Conservation (phyloP, 768 basidiomycete genomes). For the Mycena rebaudengoi region DNA sequence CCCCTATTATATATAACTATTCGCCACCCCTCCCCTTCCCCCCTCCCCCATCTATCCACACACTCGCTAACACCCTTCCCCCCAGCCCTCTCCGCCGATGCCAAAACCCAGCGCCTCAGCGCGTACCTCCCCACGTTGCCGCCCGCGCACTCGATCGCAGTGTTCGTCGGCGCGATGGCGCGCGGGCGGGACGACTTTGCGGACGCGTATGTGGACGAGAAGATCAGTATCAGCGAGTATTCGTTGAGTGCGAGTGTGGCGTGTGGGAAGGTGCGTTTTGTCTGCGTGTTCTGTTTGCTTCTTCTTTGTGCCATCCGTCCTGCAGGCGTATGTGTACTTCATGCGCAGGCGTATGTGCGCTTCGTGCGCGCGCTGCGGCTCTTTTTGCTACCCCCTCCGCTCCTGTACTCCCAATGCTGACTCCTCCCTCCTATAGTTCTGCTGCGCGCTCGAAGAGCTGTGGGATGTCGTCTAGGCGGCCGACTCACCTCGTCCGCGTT, state of each 20-base stretch:
- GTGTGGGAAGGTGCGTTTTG: constrained; percentile 86
- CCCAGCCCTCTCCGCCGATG: constrained; percentile 90
- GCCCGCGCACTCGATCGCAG: constrained; percentile 87
- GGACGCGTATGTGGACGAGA: constrained; percentile 93
- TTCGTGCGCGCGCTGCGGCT: too few relatives aligned
- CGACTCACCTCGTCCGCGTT: background rate
- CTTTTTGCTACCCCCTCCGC: too few relatives aligned
- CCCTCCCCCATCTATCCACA: too few relatives aligned
- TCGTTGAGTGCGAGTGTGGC: constrained; percentile 92
- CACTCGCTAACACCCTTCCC: constrained; percentile 2
- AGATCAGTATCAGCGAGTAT: constrained; percentile 96
- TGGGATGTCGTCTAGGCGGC: constrained; percentile 84
- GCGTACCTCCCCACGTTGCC: constrained; percentile 87
- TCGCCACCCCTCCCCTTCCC: too few relatives aligned
- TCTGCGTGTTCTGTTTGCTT: background rate
- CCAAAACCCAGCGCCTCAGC: constrained; percentile 81
- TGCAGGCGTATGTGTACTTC: too few relatives aligned
- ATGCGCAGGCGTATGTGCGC: too few relatives aligned
- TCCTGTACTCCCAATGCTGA: constrained; percentile 5
- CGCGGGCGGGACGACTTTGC: constrained; percentile 97
- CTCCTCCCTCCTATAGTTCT: constrained; percentile 72
- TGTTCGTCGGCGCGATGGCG: constrained; percentile 99
- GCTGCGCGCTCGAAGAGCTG: constrained; percentile 91
- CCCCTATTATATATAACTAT: too few relatives aligned
- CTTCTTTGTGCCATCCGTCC: too few relatives aligned